Evolutionary conservation across 2,329 filamentous ascomycete species (phyloP).

Genomic region (Coniochaeta sp.): DNA sequence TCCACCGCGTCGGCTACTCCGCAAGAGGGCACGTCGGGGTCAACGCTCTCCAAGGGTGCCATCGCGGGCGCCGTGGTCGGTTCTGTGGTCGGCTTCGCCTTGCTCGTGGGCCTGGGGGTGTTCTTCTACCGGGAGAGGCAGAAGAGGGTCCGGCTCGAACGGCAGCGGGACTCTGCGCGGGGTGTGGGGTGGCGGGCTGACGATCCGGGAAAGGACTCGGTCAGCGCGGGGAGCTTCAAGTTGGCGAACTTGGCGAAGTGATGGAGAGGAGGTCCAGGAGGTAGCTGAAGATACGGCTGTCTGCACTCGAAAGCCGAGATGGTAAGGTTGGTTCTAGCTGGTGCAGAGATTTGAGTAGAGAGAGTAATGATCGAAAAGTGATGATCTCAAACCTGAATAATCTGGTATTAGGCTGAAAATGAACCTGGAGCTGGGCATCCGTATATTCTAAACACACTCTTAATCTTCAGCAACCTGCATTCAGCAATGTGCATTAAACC

Average conservation of each 20-base stretch:
- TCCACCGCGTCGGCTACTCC: not conserved
- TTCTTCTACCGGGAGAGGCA: constrained; percentile 11
- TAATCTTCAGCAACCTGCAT: too few relatives aligned
- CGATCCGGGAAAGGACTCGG: constrained; percentile 8
- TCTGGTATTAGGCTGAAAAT: too few relatives aligned
- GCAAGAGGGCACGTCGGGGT: not conserved
- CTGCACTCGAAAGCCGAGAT: too few relatives aligned
- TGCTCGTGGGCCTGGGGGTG: constrained; percentile 7
- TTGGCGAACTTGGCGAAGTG: not conserved
- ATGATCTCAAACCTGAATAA: not conserved
- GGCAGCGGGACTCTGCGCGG: constrained; percentile 8
- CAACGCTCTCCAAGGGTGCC: constrained; percentile 9
- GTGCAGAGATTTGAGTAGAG: too few relatives aligned
- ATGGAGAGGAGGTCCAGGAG: too few relatives aligned
- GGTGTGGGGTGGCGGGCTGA: constrained; percentile 9
- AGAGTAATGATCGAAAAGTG: too few relatives aligned
- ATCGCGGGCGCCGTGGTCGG: constrained; percentile 13
- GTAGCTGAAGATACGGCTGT: too few relatives aligned
- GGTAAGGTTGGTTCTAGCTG: too few relatives aligned
- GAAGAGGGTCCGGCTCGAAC: constrained; percentile 8
- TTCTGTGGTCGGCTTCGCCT: constrained; percentile 6
- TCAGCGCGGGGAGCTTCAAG: constrained; percentile 4
- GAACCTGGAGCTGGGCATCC: too few relatives aligned
- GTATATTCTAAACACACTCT: too few relatives aligned
- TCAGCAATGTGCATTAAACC: too few relatives aligned